Conservation (phyloP, 202 grass and related monocot genomes). For the Panicum hallii region DNA sequence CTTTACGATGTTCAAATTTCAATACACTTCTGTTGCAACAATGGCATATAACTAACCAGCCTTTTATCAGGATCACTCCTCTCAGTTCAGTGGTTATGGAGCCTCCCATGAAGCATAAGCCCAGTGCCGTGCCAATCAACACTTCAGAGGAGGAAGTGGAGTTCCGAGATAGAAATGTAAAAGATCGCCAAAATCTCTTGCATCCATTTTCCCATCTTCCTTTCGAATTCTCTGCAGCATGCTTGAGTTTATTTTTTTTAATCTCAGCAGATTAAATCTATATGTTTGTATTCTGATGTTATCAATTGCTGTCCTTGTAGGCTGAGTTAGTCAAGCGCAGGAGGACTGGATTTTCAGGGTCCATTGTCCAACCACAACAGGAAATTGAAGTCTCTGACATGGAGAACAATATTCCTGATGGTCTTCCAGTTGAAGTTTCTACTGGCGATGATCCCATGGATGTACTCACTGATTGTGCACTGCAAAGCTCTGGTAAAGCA, state of each 20-base stretch:
- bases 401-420: conserved; percentile 12
- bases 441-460: background rate
- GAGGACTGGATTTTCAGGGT: conserved; percentile 23
- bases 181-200: conserved; percentile 6
- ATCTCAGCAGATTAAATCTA: background rate
- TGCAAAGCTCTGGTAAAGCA: conserved; percentile 22
- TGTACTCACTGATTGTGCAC: conserved; percentile 13
- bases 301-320: conserved; percentile 18
- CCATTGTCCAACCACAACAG: background rate
- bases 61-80: conserved; percentile 19
- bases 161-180: conserved; percentile 41
- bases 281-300: conserved; percentile 17
- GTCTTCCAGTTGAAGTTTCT: conserved; percentile 14
- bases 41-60: conserved; percentile 22
- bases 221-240: background rate
- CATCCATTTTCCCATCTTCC: conserved; percentile 9
- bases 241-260: conserved; percentile 8
- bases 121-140: background rate
- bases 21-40: background rate
- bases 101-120: conserved; percentile 13
- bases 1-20: background rate
- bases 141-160: background rate
- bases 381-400: background rate
- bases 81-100: conserved; percentile 22
- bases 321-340: conserved; percentile 29